Evolutionary conservation across 2,329 filamentous ascomycete species (phyloP), one percentile per base, ranked within the genome.

Genomic region (Graphilbum fragrans): DNA sequence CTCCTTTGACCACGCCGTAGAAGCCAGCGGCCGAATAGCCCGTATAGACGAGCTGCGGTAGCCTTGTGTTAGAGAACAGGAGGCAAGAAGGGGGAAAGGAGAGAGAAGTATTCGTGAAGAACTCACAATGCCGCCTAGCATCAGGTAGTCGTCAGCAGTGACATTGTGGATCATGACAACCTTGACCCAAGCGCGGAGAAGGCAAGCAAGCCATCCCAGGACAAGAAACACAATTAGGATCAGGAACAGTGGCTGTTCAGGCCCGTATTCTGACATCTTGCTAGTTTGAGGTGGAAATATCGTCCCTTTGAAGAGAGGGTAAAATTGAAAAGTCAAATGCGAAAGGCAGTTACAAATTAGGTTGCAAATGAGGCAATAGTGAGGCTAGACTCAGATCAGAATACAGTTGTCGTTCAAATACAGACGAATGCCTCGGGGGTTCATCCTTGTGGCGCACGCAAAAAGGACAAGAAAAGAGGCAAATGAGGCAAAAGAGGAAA

Each of bases 101-200:
- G 10, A 3, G 16, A 33, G 14, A 32, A 38, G 3, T 11, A 6
- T 9, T 4, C 4, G 9, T 19, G 21, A 27, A 21, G 34, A 50
- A 29, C 48, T 39, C 53, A 72, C 69, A 54, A 69, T 53, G 3
- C 66, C 64, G 22, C 56, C 38, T 19, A 70, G 54, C 50, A 70
- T 68, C 36, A 70, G 52, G 47, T 59, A 65, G 56, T 74, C 70
- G 38, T 73, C 70, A 4, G 59, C 29, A 0, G 61, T 57, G 27
- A 67, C 52, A 23, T 58, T 62, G 39, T 62, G 65, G 32, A 67
- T 55, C 19, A 72, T 51, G 22, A 59, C 53, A 1, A 58, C 38
- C 42, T 67, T 65, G 36, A 68, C 66, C 49, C 66, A 69, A 9
- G 59, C 60, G 16, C 69, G 62, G 31, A 69, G 48, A 31, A 60